Evolutionary conservation across 2,329 filamentous ascomycete genomes (phyloP).

Genomic region (Fragosphaeria purpurea): DNA sequence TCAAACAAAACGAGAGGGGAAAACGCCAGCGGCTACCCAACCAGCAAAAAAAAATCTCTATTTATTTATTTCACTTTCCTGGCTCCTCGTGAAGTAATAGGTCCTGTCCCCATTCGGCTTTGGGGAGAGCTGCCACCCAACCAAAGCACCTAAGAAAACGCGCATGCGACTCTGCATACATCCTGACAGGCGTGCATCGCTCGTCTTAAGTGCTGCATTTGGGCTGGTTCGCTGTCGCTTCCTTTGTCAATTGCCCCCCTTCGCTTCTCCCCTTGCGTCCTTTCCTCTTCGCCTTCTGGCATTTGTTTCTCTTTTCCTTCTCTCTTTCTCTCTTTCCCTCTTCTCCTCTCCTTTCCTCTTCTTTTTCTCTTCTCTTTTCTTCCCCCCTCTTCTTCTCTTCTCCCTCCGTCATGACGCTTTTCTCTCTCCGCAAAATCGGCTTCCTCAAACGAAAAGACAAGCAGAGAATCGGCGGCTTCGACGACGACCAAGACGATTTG

Average conservation of each 20-base stretch:
- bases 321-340: neutral
- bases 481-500: constrained; percentile 2
- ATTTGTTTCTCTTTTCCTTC: no score
- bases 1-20: no score
- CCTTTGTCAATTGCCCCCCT: neutral
- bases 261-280: neutral
- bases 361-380: neutral
- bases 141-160: constrained; percentile 4
- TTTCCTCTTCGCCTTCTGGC: no score
- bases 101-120: no score
- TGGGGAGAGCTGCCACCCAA: constrained; percentile 3
- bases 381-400: neutral
- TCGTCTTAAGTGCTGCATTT: no score
- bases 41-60: no score
- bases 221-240: neutral
- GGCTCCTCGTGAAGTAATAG: no score
- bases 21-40: no score
- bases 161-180: neutral
- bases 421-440: constrained; percentile 18
- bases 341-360: neutral
- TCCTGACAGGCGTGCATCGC: no score
- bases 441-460: constrained; percentile 26
- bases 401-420: constrained; percentile 3
- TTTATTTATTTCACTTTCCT: no score
- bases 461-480: constrained; percentile 15